Evolutionary conservation across 2,329 filamentous ascomycete species (phyloP), one percentile per base, ranked within the genome.

Genomic region (Chalara sp.): DNA sequence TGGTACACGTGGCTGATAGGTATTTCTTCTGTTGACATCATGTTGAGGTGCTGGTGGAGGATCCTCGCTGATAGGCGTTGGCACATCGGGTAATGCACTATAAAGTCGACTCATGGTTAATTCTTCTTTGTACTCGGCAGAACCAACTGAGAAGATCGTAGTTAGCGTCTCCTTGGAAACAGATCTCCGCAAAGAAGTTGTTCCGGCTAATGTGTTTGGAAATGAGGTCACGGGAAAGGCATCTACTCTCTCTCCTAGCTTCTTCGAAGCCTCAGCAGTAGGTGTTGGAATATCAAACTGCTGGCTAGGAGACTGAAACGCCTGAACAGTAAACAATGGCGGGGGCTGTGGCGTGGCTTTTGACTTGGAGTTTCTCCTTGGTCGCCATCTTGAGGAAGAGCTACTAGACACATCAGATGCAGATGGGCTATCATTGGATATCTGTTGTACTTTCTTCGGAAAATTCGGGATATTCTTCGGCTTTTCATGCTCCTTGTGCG

Each of bases 61-160:
- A 47, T 37, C 42, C 12, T n/a, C 48, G 32, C 21, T 11, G 54
- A 44, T 44, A 10, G 57, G 44, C 7, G 42, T 47, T 10, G 60
- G 60, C 1, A 63, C 43, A 39, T 58, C 49, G 12, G 61, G 60
- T 12, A 62, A 47, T 13, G 55, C 51, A 31, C 52, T 54, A 30
- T 63, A 58, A 7, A 62, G 31, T 41, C 56, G 50, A 6, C 50
- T 51, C 42, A 59, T 55, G 45, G 52, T 54, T 7, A 57, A 40
- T 41, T 63, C 62, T 13, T 59, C 60, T 29, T 57, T 50, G 6
- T 54, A 43, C 46, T 65, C 61, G 2, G 54, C 51, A 33, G 56
- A 60, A n/a, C 59, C 62, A 33, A 64, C 59, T 3, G 58, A 61
- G 13, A 61, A 59, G 5, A 63, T 63, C 3, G 61, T 65, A 1